Base-by-base conservation (phyloP, 2,329 filamentous ascomycete species). In the Uncinocarpus reesii region DNA sequence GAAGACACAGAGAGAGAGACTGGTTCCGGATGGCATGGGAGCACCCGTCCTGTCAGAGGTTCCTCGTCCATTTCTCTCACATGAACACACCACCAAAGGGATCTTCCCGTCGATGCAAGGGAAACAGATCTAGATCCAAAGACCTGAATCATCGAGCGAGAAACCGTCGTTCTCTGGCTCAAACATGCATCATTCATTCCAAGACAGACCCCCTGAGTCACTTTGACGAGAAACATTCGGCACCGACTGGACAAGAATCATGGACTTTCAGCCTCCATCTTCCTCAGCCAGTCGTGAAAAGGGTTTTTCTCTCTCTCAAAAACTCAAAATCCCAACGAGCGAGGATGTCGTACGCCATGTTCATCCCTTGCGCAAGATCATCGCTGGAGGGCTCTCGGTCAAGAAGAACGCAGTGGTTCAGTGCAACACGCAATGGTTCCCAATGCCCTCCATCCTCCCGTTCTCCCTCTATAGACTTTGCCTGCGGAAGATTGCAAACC, bases 171-270 rank as follows among this genome's bases (percentile, higher is more conserved):
- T 13, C 10, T 13, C 8, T 21, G 13, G 2, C 36, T 11, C 8
- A 10, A 15, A 34, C 31, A n/a, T 11, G 36, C 15, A 21, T 38
- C 18, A 37, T 16, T 15, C 36, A 38, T 23, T n/a, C n/a, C n/a
- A n/a, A n/a, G n/a, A n/a, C n/a, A 13, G 13, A 23, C 18, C 36
- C 36, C 36, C 36, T 38, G 36, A 38, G n/a, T 38, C 36, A 38
- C 36, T 38, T 20, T 38, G 36, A 38, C 10, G 35, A 37, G 13
- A 37, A 37, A 37, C 35, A n/a, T n/a, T n/a, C n/a, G n/a, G n/a
- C n/a, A n/a, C n/a, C n/a, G 6, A 29, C 11, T n/a, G 31, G 11
- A 5, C 31, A 40, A 40, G 36, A 16, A 16, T 40, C 36, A 24
- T 4, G 31, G 31, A 34, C n/a, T n/a, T n/a, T 34, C 31, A 34